These are phyloP conservation scores for Acacia pycnantha DNA, from an alignment of 331 rosid genomes.

Conservation along the genomic window DNA sequence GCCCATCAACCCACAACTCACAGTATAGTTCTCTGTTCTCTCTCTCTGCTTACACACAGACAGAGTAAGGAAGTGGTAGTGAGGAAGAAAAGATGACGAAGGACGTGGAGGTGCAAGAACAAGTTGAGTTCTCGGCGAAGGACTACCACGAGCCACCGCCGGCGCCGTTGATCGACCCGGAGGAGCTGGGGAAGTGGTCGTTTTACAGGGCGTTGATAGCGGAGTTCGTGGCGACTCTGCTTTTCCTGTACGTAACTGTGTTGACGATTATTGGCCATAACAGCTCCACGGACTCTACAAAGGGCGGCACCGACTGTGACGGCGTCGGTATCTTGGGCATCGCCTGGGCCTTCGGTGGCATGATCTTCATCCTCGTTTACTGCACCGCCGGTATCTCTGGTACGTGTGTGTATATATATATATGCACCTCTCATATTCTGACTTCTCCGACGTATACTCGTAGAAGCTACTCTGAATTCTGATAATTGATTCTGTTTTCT, in stretches of 20 bases:
- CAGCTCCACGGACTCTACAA: constrained; percentile 21
- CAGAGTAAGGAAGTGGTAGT: not conserved
- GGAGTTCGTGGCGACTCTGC: constrained; percentile 89
- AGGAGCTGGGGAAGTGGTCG: constrained; percentile 79
- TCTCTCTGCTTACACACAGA: not conserved
- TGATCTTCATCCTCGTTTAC: constrained; percentile 98
- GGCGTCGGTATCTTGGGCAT: constrained; percentile 93
- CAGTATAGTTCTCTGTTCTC: too few relatives aligned
- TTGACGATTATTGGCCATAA: constrained; percentile 83
- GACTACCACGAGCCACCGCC: constrained; percentile 99
- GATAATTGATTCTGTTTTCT: not conserved
- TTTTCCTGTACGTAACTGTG: constrained; percentile 81
- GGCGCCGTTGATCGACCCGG: constrained; percentile 63
- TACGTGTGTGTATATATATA: not conserved
- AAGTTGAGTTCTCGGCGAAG: constrained; percentile 59
- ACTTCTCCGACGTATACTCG: not conserved
- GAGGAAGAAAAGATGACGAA: constrained; percentile 43
- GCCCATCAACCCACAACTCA: not conserved
- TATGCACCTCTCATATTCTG: not conserved
- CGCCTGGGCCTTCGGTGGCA: constrained; percentile 99
- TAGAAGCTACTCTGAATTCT: not conserved
- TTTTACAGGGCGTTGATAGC: constrained; percentile 85
- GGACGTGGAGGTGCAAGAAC: constrained; percentile 73
- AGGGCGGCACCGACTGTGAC: constrained; percentile 42
- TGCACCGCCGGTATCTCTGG: constrained; percentile 99